phyloP scores from a whole-genome alignment of 2,329 filamentous ascomycete genomes.

The Talaromyces sp. region DNA sequence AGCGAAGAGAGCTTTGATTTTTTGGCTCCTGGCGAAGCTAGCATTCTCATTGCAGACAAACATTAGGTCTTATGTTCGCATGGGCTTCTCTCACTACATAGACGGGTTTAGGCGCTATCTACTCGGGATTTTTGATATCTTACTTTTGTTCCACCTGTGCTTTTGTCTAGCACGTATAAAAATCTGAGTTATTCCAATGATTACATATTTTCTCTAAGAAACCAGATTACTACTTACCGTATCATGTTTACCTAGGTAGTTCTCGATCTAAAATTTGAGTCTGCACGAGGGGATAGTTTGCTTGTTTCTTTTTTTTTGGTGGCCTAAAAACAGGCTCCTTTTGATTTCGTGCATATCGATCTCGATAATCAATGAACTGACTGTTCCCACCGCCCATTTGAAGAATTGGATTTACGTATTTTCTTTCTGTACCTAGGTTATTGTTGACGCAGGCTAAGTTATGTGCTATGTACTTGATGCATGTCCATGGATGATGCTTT shows the following conservation, averaged over 20 bases:
- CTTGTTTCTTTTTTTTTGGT: not conserved
- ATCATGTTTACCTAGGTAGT: too few relatives aligned
- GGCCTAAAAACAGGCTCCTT: not conserved
- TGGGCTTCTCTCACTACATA: not conserved
- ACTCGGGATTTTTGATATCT: not conserved
- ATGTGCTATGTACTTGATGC: not conserved
- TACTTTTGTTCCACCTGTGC: not conserved
- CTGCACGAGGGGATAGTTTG: too few relatives aligned
- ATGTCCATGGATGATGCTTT: not conserved
- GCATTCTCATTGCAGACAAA: slow-evolving; percentile 25
- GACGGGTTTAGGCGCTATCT: not conserved
- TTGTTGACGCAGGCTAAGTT: not conserved
- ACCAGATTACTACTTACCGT: not conserved
- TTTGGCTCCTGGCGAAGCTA: slow-evolving; percentile 41
- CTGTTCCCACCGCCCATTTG: not conserved
- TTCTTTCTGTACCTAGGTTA: not conserved
- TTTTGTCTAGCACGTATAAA: not conserved
- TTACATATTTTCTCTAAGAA: not conserved
- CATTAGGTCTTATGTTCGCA: not conserved
- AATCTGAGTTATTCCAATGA: not conserved
- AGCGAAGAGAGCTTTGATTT: slow-evolving; percentile 48
- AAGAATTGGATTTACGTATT: not conserved
- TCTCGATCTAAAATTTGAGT: not conserved
- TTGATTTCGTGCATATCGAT: not conserved
- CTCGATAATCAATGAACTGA: not conserved